phyloP scores from a whole-genome alignment of 2,329 filamentous ascomycete species.

The Trichoderma sp. region DNA sequence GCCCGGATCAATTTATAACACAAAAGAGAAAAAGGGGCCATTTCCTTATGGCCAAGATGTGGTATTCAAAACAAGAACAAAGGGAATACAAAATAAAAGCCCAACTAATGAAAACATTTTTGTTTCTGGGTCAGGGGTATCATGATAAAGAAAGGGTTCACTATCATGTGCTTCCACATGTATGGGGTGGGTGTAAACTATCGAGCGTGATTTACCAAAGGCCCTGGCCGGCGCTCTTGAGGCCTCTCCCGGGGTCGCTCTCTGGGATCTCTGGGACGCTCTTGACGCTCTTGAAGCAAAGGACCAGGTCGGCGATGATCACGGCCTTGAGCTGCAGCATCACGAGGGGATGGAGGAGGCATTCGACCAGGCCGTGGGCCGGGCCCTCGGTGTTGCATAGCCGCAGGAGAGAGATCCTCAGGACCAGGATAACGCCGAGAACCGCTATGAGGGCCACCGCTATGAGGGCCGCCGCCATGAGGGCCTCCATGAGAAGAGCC shows the following conservation, averaged over 20 bases:
- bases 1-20: neutral
- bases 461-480: neutral
- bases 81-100: conserved; percentile 6
- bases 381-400: conserved; percentile 30
- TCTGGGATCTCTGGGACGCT: conserved; percentile 29
- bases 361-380: conserved; percentile 15
- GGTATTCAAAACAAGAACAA: conserved; percentile 6
- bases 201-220: conserved; percentile 40
- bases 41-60: neutral
- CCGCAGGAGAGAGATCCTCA: conserved; percentile 34
- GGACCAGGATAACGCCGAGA: conserved; percentile 12
- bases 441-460: neutral
- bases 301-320: conserved; percentile 25
- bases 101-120: neutral
- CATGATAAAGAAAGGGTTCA: conserved; percentile 15
- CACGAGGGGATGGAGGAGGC: conserved; percentile 24
- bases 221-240: conserved; percentile 33
- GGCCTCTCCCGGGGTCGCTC: conserved; percentile 28
- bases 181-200: conserved; percentile 12
- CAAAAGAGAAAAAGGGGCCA: conserved; percentile 3
- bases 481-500: conserved; percentile 6
- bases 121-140: conserved; percentile 18
- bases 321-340: neutral
- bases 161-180: neutral
- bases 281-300: conserved; percentile 28